Conservation (phyloP, 1,139 yeast genomes). For the Kluyveromyces marxianus region DNA sequence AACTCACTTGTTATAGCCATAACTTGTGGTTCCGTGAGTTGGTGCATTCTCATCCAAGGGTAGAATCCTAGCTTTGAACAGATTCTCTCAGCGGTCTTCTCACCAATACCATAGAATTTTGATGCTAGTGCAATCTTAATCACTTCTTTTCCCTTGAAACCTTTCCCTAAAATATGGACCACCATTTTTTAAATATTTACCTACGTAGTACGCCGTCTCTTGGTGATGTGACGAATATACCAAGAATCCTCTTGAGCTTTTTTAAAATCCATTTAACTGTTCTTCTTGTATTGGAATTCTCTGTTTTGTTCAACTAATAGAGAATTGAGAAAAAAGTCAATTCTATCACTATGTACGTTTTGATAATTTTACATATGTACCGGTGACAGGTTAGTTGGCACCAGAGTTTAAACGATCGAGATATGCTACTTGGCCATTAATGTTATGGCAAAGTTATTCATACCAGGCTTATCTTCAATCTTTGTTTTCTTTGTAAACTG, state of each 20-base stretch:
- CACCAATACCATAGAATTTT: conserved; percentile 82
- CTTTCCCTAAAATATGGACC: conserved; percentile 68
- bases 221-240: not conserved
- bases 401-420: no score
- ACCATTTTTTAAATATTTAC: conserved; percentile 41
- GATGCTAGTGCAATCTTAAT: conserved; percentile 61
- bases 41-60: conserved; percentile 92
- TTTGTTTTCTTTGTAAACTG: conserved; percentile 35
- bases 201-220: no score
- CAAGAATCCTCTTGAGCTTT: not conserved
- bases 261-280: not conserved
- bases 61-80: conserved; percentile 88
- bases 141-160: conserved; percentile 49
- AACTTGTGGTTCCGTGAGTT: conserved; percentile 79
- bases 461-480: conserved; percentile 42
- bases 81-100: conserved; percentile 60
- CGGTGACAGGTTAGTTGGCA: not conserved
- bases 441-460: conserved; percentile 58
- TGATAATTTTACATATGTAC: not conserved
- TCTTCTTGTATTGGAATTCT: not conserved
- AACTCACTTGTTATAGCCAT: conserved; percentile 83
- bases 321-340: not conserved
- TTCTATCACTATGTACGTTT: not conserved
- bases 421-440: conserved; percentile 7
- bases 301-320: not conserved